Percentiles rank a stretch among this genome's conserved stretches.
Conservation (phyloP, 2,329 filamentous ascomycete species). For the Microdochium paspali region DNA sequence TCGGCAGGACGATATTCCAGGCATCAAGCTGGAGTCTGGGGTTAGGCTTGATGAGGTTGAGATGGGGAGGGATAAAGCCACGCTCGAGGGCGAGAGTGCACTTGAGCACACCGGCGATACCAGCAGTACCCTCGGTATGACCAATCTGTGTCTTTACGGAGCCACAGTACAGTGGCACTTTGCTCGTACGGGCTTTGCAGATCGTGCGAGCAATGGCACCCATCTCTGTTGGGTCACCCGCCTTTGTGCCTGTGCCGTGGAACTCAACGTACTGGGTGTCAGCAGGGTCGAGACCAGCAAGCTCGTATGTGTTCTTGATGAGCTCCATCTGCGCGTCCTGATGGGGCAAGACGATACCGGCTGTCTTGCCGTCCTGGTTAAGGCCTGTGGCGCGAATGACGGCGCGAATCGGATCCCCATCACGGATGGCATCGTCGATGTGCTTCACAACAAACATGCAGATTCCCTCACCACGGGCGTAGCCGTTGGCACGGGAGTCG, state of each 20-base stretch:
- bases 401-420: conserved; percentile 23
- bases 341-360: conserved; percentile 10
- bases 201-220: conserved; percentile 17
- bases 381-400: conserved; percentile 16
- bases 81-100: conserved; percentile 11
- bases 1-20: conserved; percentile 11
- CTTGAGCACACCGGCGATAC: conserved; percentile 4
- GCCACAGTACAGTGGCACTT: background rate
- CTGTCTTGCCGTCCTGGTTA: conserved; percentile 12
- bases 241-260: conserved; percentile 8
- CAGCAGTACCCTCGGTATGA: background rate
- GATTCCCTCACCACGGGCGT: conserved; percentile 39
- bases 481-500: conserved; percentile 7
- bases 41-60: conserved; percentile 12
- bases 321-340: conserved; percentile 13
- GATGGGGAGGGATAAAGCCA: conserved; percentile 15
- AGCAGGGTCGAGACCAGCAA: conserved; percentile 3
- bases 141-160: background rate
- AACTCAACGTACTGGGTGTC: conserved; percentile 15
- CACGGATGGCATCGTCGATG: conserved; percentile 30
- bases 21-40: conserved; percentile 2
- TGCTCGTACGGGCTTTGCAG: background rate
- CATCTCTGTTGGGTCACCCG: conserved; percentile 22
- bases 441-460: conserved; percentile 38
- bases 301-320: conserved; percentile 16